phyloP scores from a whole-genome alignment of 495 filamentous ascomycete genomes.

The Trichoderma reesei region DNA sequence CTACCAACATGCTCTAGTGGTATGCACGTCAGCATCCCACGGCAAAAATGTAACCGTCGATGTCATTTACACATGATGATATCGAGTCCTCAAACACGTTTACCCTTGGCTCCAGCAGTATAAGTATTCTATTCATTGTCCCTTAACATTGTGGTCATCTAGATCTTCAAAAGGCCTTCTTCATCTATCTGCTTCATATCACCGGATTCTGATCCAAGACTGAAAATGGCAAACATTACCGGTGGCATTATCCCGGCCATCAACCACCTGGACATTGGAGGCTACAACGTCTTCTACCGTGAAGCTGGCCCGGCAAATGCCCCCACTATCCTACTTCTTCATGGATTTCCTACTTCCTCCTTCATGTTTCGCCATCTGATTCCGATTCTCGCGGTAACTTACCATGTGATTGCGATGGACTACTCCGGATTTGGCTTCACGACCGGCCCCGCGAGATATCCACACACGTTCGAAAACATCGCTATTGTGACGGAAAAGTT shows the following conservation, averaged over 20 bases:
- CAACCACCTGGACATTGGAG: background rate
- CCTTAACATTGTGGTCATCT: too few relatives aligned
- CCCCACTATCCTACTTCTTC: constrained; percentile 51
- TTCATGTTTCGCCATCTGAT: constrained; percentile 54
- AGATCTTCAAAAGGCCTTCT: too few relatives aligned
- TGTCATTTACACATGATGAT: too few relatives aligned
- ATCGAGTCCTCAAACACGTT: too few relatives aligned
- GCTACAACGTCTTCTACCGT: constrained; percentile 43
- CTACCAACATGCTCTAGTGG: too few relatives aligned
- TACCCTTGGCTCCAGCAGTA: too few relatives aligned
- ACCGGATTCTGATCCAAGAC: too few relatives aligned
- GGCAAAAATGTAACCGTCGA: too few relatives aligned
- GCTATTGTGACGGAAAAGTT: constrained; percentile 38
- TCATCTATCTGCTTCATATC: too few relatives aligned
- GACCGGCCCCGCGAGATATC: constrained; percentile 34
- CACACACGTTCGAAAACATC: constrained; percentile 33
- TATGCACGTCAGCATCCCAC: too few relatives aligned
- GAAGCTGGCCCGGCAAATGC: constrained; percentile 29
- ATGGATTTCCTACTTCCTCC: constrained; percentile 54
- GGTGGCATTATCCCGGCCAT: background rate
- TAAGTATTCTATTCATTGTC: too few relatives aligned
- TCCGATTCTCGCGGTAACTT: constrained; percentile 41
- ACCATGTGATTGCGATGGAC: constrained; percentile 49
- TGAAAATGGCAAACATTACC: background rate
- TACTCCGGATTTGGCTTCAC: constrained; percentile 58